Evolutionary conservation across 495 filamentous ascomycete genomes (phyloP), one percentile per base, ranked within the genome.

Genomic region (Penicillium fimorum): DNA sequence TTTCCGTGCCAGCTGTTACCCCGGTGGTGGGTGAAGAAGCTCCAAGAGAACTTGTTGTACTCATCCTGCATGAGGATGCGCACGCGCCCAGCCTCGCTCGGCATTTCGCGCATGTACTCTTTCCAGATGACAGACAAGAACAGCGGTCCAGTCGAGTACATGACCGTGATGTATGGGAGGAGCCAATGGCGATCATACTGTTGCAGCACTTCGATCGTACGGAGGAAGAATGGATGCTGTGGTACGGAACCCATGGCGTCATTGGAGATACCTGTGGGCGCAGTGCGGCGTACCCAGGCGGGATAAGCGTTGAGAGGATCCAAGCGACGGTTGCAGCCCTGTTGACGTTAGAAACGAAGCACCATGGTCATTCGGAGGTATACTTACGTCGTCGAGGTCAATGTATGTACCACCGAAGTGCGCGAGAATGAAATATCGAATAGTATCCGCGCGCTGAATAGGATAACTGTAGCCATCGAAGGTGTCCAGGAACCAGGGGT

Each of bases 331-430:
- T 89, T 88, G 76, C 91, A 96, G 61, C 91, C 90, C 87, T 90
- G 53, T 17, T 49, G 47, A 52, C 29, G 58, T 58, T 47, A 59
- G 59, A 45, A 53, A 45, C 56, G 20, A 50, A 50, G 47, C 11
- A 25, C 4, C 12, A 29, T n/a, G 8, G 42, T 22, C 3, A 46
- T 17, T n/a, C 32, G 30, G 40, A 7, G 35, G 17, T 32, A 40
- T 40, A 79, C 85, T 40, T 64, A 90, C 88, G 76, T 95, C 90
- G 68, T 96, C 91, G 17, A 96, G 76, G 65, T 96, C 91, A 58
- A 96, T 86, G 67, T 96, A 96, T 46, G 92, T 87, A 25, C 91
- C 91, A 48, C 91, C 91, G 64, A 84, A 95, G 64, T 89, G 84
- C 20, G 83, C 80, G 32, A 96, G 76, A n/a, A 94, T 77, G 63